Base-by-base conservation (phyloP, 208 protist genomes). In the Wallacemonas collosoma region DNA sequence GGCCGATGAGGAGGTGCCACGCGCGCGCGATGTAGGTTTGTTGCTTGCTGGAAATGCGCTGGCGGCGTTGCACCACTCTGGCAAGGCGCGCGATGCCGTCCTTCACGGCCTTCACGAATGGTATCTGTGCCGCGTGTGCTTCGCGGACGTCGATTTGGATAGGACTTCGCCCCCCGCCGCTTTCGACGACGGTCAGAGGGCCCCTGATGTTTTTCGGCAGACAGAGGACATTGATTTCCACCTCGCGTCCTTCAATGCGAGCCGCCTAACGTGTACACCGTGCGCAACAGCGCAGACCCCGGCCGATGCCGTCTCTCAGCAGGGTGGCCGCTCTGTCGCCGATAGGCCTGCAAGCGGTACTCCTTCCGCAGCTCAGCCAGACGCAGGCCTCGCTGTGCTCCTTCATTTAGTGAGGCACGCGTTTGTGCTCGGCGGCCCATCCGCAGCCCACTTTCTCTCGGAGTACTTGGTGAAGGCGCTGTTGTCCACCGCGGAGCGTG, bases 1-100 rank as follows among this genome's bases (percentile, higher is more conserved):
- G 48, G 9, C 48, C 9, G 54, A 58, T 26, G 8, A 17, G 41
- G 60, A 65, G 43, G 60, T 36, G 4, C 60, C 60, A 8, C 60
- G 43, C n/a, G 41, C 41, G 14, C 60, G 60, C 3, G 60, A 65
- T n/a, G 60, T 65, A 3, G 60, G 60, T 39, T 41, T 65, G 9
- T 41, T 65, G 36, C 43, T 65, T 11, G 60, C 40, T 4, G 60
- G 60, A 38, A 50, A 65, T n/a, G 60, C 40, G 3, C 8, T 65
- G n/a, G 60, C 60, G 7, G 60, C 60, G 3, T 15, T 65, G 40
- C 60, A 65, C 43, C 11, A 44, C 41, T 65, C 60, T 57, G 53
- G 15, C 15, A 7, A 8, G 14, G 53, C 53, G 11, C 26, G 14
- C 17, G 9, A 6, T 17, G 26, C 14, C 5, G 56, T 43, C 8